phyloP scores from a whole-genome alignment of 768 basidiomycete species.

The Suillus luteus region DNA sequence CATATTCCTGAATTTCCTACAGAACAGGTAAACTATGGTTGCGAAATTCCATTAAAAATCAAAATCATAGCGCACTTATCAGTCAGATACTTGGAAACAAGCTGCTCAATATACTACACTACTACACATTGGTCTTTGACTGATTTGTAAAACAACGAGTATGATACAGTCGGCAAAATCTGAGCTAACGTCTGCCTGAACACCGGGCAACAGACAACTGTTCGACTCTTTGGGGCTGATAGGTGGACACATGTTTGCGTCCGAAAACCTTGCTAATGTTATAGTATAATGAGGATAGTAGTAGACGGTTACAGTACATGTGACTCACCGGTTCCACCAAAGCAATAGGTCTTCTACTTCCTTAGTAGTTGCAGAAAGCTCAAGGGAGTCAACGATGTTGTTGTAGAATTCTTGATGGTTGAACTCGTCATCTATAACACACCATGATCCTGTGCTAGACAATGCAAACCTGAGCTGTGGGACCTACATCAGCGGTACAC shows the following conservation, averaged over 20 bases:
- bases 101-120: not conserved
- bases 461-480: conserved; percentile 21
- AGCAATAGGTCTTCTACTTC: conserved; percentile 12
- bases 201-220: not conserved
- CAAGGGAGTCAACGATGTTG: conserved; percentile 19
- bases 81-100: not conserved
- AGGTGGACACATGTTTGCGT: not conserved
- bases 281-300: not conserved
- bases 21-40: too few species aligned
- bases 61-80: not conserved
- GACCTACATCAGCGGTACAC: not conserved
- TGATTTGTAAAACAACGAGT: not conserved
- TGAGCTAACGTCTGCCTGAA: not conserved
- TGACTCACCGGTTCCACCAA: conserved; percentile 20
- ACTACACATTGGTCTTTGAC: not conserved
- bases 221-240: not conserved
- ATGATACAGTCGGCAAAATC: not conserved
- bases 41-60: not conserved
- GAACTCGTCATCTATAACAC: conserved; percentile 13
- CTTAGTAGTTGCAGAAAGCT: conserved; percentile 4
- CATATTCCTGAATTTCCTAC: not conserved
- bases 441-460: conserved; percentile 16
- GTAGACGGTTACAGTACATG: not conserved
- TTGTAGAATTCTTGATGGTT: conserved; percentile 18
- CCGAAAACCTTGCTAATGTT: conserved; percentile 11